phyloP scores from a whole-genome alignment of 2,329 filamentous ascomycete species.

The Ceratocystis alfenasii region DNA sequence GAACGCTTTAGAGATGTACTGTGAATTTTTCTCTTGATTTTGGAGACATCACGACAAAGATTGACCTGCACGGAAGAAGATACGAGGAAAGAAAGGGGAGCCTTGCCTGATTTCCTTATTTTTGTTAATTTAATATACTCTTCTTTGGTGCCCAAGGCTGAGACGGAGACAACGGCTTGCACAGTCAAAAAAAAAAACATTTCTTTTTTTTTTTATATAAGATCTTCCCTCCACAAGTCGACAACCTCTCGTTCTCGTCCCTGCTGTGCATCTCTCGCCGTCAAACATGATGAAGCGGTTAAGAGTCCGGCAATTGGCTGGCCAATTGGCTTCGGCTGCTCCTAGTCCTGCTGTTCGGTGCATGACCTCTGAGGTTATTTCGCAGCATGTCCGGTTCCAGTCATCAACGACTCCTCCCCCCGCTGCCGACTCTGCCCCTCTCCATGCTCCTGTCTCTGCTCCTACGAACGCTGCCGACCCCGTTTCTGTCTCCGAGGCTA shows the following conservation, averaged over 20 bases:
- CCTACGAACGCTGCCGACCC: slow-evolving; percentile 25
- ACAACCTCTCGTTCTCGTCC: slow-evolving; percentile 3
- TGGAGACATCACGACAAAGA: slow-evolving; percentile 8
- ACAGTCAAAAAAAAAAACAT: neutral
- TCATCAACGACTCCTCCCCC: slow-evolving; percentile 28
- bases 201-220: slow-evolving; percentile 4
- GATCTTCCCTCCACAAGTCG: neutral
- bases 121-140: slow-evolving; percentile 3
- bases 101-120: neutral
- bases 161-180: neutral
- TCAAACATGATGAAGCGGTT: slow-evolving; percentile 23
- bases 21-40: slow-evolving; percentile 3
- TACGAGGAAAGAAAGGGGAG: slow-evolving; percentile 1
- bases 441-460: slow-evolving; percentile 23
- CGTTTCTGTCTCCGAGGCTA: slow-evolving; percentile 23
- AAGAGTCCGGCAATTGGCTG: slow-evolving; percentile 21
- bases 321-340: slow-evolving; percentile 22
- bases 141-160: neutral
- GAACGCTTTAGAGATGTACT: neutral
- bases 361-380: slow-evolving; percentile 11
- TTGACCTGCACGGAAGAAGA: slow-evolving; percentile 1
- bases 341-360: slow-evolving; percentile 15
- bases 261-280: slow-evolving; percentile 4
- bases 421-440: slow-evolving; percentile 25
- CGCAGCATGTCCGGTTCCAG: slow-evolving; percentile 27